Conservation (phyloP, 257 asterid species). For the Gardenia jasminoides region DNA sequence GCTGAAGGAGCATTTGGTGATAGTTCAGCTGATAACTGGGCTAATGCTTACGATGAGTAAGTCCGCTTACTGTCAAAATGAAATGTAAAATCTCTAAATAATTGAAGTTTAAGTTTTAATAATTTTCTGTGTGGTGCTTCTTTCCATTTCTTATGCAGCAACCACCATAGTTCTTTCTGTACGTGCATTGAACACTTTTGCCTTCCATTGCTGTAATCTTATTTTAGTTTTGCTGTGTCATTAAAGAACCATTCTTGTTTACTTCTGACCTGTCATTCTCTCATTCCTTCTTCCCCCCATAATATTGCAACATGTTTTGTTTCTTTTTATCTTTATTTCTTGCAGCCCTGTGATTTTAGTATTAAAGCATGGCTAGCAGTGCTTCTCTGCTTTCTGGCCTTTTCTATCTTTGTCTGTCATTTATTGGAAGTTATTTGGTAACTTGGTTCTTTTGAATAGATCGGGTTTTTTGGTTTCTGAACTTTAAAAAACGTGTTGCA, state of each 20-base stretch:
- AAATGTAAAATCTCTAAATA: not conserved
- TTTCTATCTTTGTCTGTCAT: not conserved
- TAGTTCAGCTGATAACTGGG: conserved; percentile 82
- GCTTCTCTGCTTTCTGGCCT: not conserved
- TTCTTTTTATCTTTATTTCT: not conserved
- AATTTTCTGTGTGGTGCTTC: not conserved
- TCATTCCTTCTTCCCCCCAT: not conserved
- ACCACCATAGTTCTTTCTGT: not conserved
- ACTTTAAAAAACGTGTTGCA: not conserved
- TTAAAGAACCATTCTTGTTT: not conserved
- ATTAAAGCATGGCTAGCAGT: not conserved
- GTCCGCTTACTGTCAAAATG: conserved; percentile 28
- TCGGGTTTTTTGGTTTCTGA: not conserved
- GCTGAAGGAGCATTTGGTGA: conserved; percentile 84
- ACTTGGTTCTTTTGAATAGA: not conserved
- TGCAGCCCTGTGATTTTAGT: not conserved
- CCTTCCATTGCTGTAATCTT: not conserved
- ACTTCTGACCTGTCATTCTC: not conserved
- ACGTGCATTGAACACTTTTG: not conserved
- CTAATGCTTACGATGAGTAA: conserved; percentile 92
- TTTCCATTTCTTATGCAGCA: not conserved
- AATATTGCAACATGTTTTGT: not conserved
- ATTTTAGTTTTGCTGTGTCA: not conserved
- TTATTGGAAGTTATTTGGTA: not conserved
- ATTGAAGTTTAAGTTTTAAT: not conserved